Conservation (phyloP, 1,284 basidiomycete genomes). For the Trichosporon sp. region DNA sequence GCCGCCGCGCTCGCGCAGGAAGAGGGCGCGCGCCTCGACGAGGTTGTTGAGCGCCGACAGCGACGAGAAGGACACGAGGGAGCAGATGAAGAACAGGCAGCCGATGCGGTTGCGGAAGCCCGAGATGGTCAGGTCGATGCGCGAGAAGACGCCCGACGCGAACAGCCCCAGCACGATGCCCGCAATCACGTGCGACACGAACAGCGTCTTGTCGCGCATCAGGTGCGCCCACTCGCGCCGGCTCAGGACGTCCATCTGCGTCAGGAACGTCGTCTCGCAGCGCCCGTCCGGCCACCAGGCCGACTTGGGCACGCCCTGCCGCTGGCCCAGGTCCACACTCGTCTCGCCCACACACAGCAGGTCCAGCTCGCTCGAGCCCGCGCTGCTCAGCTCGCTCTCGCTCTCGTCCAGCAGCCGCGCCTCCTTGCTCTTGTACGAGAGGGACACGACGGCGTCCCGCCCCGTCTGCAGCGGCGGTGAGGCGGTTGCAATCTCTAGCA, state of each 20-base stretch:
- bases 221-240: constrained; percentile 78
- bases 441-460: not conserved
- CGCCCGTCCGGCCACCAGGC: constrained; percentile 13
- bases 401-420: not conserved
- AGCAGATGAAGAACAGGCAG: constrained; percentile 81
- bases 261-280: constrained; percentile 66
- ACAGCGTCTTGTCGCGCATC: constrained; percentile 70
- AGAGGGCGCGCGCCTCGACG: constrained; percentile 71
- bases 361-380: not conserved
- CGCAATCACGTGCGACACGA: constrained; percentile 68
- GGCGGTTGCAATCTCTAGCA: constrained; percentile 75
- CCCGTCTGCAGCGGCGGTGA: constrained; percentile 22
- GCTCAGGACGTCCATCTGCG: constrained; percentile 72
- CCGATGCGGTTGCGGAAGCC: constrained; percentile 86
- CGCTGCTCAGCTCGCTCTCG: not conserved
- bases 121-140: constrained; percentile 71
- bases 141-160: constrained; percentile 72
- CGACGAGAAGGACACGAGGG: constrained; percentile 78
- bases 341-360: not conserved
- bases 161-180: constrained; percentile 72
- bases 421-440: not conserved
- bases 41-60: constrained; percentile 82
- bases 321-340: not conserved
- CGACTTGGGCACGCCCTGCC: not conserved
- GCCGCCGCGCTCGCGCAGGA: constrained; percentile 77